Percentiles rank a stretch among this genome's conserved stretches.
Evolutionary conservation across 2,329 filamentous ascomycete genomes (phyloP).

Genomic region (Myotisia sp.): DNA sequence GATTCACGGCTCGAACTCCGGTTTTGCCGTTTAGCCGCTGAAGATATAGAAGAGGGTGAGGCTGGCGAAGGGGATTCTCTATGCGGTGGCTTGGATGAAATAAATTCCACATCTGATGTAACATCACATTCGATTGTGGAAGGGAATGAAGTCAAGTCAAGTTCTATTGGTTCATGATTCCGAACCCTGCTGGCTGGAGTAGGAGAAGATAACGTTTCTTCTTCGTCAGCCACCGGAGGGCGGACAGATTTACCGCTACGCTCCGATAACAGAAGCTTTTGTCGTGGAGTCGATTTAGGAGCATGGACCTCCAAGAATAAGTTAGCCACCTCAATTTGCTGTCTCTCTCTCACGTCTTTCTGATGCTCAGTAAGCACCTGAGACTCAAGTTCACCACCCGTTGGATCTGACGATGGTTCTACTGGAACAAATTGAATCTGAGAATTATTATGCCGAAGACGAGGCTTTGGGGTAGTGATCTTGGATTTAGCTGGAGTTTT

Average conservation of each 20-base stretch:
- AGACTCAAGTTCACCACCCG: slow-evolving; percentile 41
- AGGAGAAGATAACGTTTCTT: slow-evolving; percentile 39
- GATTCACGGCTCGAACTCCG: not conserved
- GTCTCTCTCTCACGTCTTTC: slow-evolving; percentile 60
- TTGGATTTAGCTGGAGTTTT: not conserved
- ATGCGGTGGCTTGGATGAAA: slow-evolving; percentile 23
- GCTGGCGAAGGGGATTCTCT: not conserved
- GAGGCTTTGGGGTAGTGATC: slow-evolving; percentile 35
- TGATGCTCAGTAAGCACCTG: slow-evolving; percentile 68
- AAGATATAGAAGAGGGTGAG: too few relatives aligned
- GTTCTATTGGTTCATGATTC: slow-evolving; percentile 2
- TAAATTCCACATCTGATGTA: slow-evolving; percentile 16
- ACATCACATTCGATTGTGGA: slow-evolving; percentile 8
- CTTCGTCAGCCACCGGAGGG: slow-evolving; percentile 27
- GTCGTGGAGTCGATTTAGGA: slow-evolving; percentile 18
- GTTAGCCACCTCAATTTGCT: slow-evolving; percentile 46
- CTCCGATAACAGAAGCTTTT: slow-evolving; percentile 12
- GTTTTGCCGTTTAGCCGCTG: not conserved
- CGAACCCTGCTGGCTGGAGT: slow-evolving; percentile 30
- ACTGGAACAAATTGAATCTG: slow-evolving; percentile 65
- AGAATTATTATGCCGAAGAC: slow-evolving; percentile 63
- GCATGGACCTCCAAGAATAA: slow-evolving; percentile 57
- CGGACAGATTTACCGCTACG: slow-evolving; percentile 23
- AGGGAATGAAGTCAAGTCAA: slow-evolving; percentile 8
- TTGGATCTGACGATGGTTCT: slow-evolving; percentile 40